Evolutionary conservation across 2,329 filamentous ascomycete genomes (phyloP), one percentile per base, ranked within the genome.

Genomic region (Cylindrodendrum hubeiense): DNA sequence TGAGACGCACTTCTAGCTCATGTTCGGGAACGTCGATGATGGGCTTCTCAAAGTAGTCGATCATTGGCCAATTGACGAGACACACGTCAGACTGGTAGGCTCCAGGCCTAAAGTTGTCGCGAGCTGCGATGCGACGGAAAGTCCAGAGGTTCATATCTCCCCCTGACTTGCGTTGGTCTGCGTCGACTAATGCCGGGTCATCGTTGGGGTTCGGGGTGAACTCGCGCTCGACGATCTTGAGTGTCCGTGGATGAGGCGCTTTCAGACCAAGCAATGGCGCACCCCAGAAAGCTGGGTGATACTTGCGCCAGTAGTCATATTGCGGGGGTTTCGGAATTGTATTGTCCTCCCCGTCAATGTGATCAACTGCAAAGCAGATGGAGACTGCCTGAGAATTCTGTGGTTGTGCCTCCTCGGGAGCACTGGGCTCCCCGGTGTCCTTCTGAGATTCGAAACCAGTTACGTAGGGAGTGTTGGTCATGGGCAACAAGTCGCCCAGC

Each of bases 71-170:
- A 50, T 76, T 76, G 10, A 76, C 74, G 43, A 76, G 66, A 15
- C 73, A 75, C 0, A 76, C 63, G 41, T 76, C 74, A 0, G 74
- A 76, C 2, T 49, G 44, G 19, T 75, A 75, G 1, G 70, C 67
- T 1, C 74, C 74, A 0, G 63, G 49, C 0, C 17, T 51, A 37
- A 75, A 75, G 51, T 75, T 75, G 4, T 75, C 71, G 2, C 62
- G 60, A 0, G 74, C 74, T 1, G 70, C 71, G 12, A 75, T 75
- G 10, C 74, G 69, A 4, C 74, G 62, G 41, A 75, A 75, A 0
- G 72, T 74, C 74, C 74, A 75, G 15, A 75, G 74, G 17, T 75
- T 75, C 72, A 75, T 74, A 9, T 75, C 74, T 4, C 74, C 74
- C 0, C 74, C 73, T 0, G 66, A 70, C n/a, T 58, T 65, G 2